These are phyloP conservation scores for Tillandsia fasciculata DNA, from an alignment of 176 grass and related monocot species.

Conservation along the genomic window DNA sequence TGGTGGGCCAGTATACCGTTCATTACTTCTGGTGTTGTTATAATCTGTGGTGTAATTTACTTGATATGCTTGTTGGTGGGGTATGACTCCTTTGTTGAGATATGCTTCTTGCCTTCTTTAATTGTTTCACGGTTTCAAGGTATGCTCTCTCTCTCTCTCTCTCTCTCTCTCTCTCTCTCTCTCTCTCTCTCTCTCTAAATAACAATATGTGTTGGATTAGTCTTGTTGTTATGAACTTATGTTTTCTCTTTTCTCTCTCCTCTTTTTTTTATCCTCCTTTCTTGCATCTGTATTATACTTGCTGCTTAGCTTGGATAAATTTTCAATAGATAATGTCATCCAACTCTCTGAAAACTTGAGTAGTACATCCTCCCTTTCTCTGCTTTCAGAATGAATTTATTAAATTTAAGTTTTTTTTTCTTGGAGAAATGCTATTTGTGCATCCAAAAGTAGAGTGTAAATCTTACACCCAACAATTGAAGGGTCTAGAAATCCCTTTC, in stretches of 20 bases:
- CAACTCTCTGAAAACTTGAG: no score
- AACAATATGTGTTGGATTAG: neutral
- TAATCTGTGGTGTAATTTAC: conserved; percentile 69
- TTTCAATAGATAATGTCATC: no score
- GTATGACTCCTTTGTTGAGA: conserved; percentile 73
- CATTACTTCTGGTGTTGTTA: conserved; percentile 63
- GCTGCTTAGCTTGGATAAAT: no score
- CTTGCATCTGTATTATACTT: no score
- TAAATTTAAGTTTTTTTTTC: no score
- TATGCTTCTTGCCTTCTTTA: conserved; percentile 86
- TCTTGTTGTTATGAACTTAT: neutral
- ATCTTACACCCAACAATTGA: no score
- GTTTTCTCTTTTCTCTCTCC: neutral
- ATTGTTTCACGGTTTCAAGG: conserved; percentile 82
- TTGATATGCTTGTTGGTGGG: conserved; percentile 74
- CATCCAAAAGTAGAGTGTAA: no score
- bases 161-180: neutral
- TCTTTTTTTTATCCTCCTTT: no score
- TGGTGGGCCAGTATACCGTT: conserved; percentile 86
- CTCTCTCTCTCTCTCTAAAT: neutral
- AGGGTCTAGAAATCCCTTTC: no score
- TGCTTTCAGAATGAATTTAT: no score
- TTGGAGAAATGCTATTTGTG: no score
- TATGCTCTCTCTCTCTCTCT: conserved; percentile 14
- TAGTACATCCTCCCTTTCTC: no score